Evolutionary conservation across 2,329 filamentous ascomycete genomes (phyloP), one percentile per base, ranked within the genome.

Genomic region (Sarocladium brachiariae): DNA sequence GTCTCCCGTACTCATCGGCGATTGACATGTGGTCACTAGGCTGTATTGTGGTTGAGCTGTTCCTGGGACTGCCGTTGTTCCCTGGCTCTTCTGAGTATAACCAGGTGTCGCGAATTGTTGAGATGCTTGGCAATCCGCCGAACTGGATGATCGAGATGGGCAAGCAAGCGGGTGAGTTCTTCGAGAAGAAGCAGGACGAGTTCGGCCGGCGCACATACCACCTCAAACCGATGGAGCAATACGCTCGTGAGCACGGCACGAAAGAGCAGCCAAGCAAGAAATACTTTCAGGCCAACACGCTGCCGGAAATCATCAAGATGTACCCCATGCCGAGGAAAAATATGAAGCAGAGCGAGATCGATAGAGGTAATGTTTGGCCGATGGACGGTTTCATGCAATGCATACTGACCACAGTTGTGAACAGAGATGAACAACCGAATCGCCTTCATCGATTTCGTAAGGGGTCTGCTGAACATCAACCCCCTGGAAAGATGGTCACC

Each of bases 1-100:
- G 93, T 3, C 73, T 99, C 45, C 93, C 93, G 53, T 99, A 99
- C 67, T 97, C 93, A 13, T 96, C 93, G 4, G 93, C 93, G 38
- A 99, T 99, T 62, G 93, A 99, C 64, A 99, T 99, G 92, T 99
- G 93, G 93, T 99, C 93, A 4, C 74, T 99, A 39, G 93, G 93
- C 50, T 99, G 93, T 69, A 99, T 99, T 58, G 92, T 99, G 14
- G 93, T 99, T 21, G 93, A 99, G 68, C 77, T 99, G 16, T 99
- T 99, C 75, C 77, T 99, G 1, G 93, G 93, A 41, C 75, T 99
- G 47, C 93, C 93, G 1, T 71, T 99, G 2, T 99, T 99, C 68
- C 93, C 93, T 7, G 93, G 93, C 24, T 97, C 92, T 1, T 99
- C 93, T 2, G 93, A 99, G 68, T 99, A 99, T 70, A 99, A 99